phyloP scores from a whole-genome alignment of 805 yeast genomes.

The Barnettozyma californica region DNA sequence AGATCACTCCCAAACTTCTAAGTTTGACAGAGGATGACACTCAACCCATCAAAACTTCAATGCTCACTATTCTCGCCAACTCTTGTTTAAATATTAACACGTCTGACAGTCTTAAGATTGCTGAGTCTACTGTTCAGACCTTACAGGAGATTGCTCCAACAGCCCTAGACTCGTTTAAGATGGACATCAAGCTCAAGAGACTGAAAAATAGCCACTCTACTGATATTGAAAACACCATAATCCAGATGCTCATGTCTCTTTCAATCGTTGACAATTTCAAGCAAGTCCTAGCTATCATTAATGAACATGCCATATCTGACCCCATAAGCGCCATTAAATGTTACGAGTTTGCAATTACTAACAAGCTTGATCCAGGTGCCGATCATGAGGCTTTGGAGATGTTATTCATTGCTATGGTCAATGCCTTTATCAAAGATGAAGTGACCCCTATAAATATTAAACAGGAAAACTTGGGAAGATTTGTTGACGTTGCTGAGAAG shows the following conservation, averaged over 20 bases:
- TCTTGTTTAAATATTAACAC: constrained; percentile 23
- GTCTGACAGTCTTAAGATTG: constrained; percentile 15
- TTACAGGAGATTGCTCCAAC: constrained; percentile 26
- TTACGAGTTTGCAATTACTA: constrained; percentile 30
- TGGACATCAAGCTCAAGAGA: constrained; percentile 24
- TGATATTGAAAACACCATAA: constrained; percentile 27
- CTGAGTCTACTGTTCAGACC: constrained; percentile 18
- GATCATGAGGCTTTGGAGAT: constrained; percentile 23
- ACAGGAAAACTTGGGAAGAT: constrained; percentile 21
- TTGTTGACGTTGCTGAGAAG: constrained; percentile 26
- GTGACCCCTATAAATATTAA: constrained; percentile 18
- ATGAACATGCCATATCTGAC: constrained; percentile 23
- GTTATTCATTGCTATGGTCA: constrained; percentile 24
- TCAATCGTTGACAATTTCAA: constrained; percentile 22
- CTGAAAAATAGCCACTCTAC: constrained; percentile 6
- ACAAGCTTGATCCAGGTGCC: constrained; percentile 24
- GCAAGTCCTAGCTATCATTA: constrained; percentile 23
- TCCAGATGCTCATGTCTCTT: constrained; percentile 32
- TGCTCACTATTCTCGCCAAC: constrained; percentile 25
- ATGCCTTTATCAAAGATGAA: constrained; percentile 26
- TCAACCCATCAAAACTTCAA: constrained; percentile 19
- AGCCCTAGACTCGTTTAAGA: constrained; percentile 28
- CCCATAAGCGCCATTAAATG: constrained; percentile 28
- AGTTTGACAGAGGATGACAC: constrained; percentile 14
- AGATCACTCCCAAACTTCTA: constrained; percentile 11